phyloP scores from a whole-genome alignment of 805 yeast species.

The Candida boleticola region DNA sequence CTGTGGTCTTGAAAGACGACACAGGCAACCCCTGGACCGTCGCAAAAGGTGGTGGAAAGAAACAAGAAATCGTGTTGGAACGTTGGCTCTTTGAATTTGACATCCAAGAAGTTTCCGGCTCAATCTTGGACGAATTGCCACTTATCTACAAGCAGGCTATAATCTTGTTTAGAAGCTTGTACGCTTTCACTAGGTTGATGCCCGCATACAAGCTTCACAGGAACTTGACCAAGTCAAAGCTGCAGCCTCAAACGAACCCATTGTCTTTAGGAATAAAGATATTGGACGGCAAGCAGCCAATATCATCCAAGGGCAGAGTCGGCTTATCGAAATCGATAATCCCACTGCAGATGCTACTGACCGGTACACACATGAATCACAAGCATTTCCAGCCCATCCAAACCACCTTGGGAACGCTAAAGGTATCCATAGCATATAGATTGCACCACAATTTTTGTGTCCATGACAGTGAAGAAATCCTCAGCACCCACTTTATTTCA shows the following conservation, averaged over 20 bases:
- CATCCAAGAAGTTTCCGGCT: slow-evolving; percentile 35
- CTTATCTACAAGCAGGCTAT: slow-evolving; percentile 71
- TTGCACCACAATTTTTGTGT: slow-evolving; percentile 65
- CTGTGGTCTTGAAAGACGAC: slow-evolving; percentile 57
- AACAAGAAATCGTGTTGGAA: slow-evolving; percentile 86
- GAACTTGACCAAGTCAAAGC: slow-evolving; percentile 12
- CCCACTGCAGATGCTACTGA: slow-evolving; percentile 34
- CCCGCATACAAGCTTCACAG: slow-evolving; percentile 67
- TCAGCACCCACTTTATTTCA: slow-evolving; percentile 55
- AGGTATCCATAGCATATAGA: slow-evolving; percentile 78
- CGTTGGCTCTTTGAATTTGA: slow-evolving; percentile 90
- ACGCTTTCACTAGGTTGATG: slow-evolving; percentile 61
- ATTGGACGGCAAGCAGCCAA: slow-evolving; percentile 75
- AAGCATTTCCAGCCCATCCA: slow-evolving; percentile 66
- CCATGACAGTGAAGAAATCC: slow-evolving; percentile 61
- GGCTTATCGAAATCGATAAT: slow-evolving; percentile 75
- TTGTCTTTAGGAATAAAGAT: slow-evolving; percentile 58
- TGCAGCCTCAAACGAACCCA: slow-evolving; percentile 9
- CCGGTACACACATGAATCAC: slow-evolving; percentile 54
- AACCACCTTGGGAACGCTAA: slow-evolving; percentile 72
- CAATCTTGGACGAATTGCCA: slow-evolving; percentile 54
- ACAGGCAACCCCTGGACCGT: slow-evolving; percentile 55
- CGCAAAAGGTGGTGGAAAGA: slow-evolving; percentile 55
- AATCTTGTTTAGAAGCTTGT: slow-evolving; percentile 69
- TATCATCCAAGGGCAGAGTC: slow-evolving; percentile 77